Percentiles rank a stretch among this genome's conserved stretches.
Conservation (phyloP, 192 early-diverging fungal genomes). For the Gaertneriomyces semiglobifer region DNA sequence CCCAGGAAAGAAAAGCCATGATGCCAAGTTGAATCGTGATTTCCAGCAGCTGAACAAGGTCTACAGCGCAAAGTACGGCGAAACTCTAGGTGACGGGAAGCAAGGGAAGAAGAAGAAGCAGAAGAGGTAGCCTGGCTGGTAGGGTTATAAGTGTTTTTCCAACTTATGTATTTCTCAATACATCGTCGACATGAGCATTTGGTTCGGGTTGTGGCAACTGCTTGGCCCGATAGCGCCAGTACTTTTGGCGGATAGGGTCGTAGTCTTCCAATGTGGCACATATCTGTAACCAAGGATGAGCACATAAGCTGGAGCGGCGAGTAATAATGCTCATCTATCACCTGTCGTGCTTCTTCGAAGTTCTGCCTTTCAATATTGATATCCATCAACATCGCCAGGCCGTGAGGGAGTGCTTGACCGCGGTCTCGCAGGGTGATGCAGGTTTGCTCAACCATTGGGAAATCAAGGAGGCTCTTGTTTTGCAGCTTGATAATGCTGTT, state of each 20-base stretch:
- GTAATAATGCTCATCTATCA: slow-evolving; percentile 8
- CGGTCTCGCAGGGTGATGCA: slow-evolving; percentile 1
- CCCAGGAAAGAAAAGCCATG: slow-evolving; percentile 31
- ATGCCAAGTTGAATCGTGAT: slow-evolving; percentile 42
- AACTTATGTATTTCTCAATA: no score
- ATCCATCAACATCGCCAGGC: slow-evolving; percentile 27
- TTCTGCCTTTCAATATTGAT: slow-evolving; percentile 8
- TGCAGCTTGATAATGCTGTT: slow-evolving; percentile 1
- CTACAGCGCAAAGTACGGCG: slow-evolving; percentile 45
- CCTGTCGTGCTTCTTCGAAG: slow-evolving; percentile 1
- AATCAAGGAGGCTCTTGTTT: slow-evolving; percentile 19
- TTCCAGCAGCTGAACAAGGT: slow-evolving; percentile 48
- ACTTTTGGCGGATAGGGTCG: slow-evolving; percentile 63
- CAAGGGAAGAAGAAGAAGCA: slow-evolving; percentile 12
- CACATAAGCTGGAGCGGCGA: neutral
- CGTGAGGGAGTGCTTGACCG: slow-evolving; percentile 11
- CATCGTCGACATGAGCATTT: no score
- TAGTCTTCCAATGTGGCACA: slow-evolving; percentile 54
- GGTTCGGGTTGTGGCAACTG: no score
- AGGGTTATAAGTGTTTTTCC: no score
- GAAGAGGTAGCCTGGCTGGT: neutral
- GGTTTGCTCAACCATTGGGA: slow-evolving; percentile 9
- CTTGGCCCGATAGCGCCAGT: slow-evolving; percentile 56
- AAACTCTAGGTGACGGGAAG: slow-evolving; percentile 11
- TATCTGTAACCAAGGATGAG: slow-evolving; percentile 27